A percentile compares a stretch with the other conserved stretches of the same genome.
These are phyloP conservation scores for Cicer judaicum DNA, from an alignment of 306 rosid genomes.

Conservation along the genomic window DNA sequence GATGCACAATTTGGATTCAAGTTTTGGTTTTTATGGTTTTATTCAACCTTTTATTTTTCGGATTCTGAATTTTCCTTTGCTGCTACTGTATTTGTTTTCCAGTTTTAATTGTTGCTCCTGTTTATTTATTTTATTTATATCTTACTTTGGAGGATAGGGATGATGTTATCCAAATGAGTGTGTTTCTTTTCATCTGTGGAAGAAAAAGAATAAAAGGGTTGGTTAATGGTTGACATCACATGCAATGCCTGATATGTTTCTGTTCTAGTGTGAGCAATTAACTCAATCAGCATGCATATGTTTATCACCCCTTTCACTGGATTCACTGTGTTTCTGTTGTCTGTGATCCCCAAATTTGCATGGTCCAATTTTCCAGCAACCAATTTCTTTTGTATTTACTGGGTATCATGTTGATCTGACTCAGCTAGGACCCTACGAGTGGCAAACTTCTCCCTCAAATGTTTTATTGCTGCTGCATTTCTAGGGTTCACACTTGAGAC, in stretches of 20 bases:
- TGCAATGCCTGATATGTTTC: conserved; percentile 29
- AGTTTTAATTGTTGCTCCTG: neutral
- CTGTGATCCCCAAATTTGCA: neutral
- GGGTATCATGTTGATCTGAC: neutral
- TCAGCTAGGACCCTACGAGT: neutral
- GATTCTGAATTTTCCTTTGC: conserved; percentile 11
- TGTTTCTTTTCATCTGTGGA: neutral
- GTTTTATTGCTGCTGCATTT: neutral
- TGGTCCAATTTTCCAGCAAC: neutral
- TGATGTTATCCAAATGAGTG: neutral
- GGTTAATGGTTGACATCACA: neutral
- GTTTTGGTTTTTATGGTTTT: conserved; percentile 16
- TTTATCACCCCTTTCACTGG: conserved; percentile 1
- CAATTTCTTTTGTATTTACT: neutral
- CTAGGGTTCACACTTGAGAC: neutral
- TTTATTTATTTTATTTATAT: neutral
- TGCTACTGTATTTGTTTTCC: neutral
- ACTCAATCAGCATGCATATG: conserved; percentile 18
- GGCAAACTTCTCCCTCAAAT: neutral
- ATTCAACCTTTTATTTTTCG: conserved; percentile 5
- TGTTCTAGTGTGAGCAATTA: conserved; percentile 17
- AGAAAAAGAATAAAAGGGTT: conserved; percentile 8
- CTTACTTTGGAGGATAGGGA: neutral
- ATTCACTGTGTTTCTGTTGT: conserved; percentile 3
- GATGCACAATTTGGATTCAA: conserved; percentile 27